Evolutionary conservation across 2,329 filamentous ascomycete genomes (phyloP).

Genomic region (Microdochium bolleyi): DNA sequence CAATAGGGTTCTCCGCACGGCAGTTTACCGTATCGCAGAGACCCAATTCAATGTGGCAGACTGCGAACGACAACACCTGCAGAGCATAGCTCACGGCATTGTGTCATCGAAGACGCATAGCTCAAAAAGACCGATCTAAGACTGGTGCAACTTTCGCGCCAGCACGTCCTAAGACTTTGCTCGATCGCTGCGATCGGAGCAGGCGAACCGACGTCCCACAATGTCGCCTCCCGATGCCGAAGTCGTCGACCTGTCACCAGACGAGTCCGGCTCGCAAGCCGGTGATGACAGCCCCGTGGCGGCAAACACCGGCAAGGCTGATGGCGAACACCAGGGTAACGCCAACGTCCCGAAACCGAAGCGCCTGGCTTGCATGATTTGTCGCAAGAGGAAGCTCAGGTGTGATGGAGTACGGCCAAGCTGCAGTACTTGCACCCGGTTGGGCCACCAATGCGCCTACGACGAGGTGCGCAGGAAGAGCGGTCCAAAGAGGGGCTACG

Average conservation of each 20-base stretch:
- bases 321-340: slow-evolving; percentile 39
- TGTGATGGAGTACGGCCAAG: slow-evolving; percentile 81
- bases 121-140: too few relatives aligned
- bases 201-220: too few relatives aligned
- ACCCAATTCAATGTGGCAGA: too few relatives aligned
- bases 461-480: slow-evolving; percentile 92
- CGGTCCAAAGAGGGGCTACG: slow-evolving; percentile 88
- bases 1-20: too few relatives aligned
- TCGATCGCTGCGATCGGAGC: too few relatives aligned
- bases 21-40: too few relatives aligned
- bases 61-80: too few relatives aligned
- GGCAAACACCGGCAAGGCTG: slow-evolving; percentile 19
- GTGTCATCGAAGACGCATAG: too few relatives aligned
- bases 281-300: slow-evolving; percentile 26
- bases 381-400: slow-evolving; percentile 82
- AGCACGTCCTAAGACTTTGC: too few relatives aligned
- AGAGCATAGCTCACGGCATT: too few relatives aligned
- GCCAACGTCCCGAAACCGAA: slow-evolving; percentile 69
- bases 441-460: slow-evolving; percentile 82
- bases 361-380: slow-evolving; percentile 90
- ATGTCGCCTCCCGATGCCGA: slow-evolving; percentile 14
- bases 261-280: slow-evolving; percentile 27
- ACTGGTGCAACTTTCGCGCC: too few relatives aligned
- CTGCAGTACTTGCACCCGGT: slow-evolving; percentile 80
- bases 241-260: slow-evolving; percentile 5